Evolutionary conservation across 169 alveolate genomes (phyloP), one percentile per base, ranked within the genome.

Genomic region (Plasmodium gonderi): DNA sequence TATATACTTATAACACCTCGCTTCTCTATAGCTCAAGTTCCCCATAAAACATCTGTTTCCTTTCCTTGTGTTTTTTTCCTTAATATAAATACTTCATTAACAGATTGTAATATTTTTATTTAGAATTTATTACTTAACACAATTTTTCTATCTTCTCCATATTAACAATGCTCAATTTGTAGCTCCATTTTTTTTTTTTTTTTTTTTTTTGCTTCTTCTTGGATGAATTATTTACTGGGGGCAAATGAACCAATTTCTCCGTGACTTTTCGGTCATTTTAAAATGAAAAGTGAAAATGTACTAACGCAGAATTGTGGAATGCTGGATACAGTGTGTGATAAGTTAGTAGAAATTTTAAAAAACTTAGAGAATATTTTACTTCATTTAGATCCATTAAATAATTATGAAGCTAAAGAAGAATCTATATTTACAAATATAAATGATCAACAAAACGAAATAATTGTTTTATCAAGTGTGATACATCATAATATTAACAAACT

Each of bases 391-490:
- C 92, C 92, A 9, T 77, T 85, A 75, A 85, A 74, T 40, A 75
- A 74, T 74, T 72, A 74, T 85, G 92, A 85, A 74, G 38, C 77
- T 7, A 54, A 74, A 20, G 78, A 85, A 29, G 92, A 85, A 40
- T 44, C 51, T 4, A 31, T 85, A n/a, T 85, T 85, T 33, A 14
- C 72, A 49, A 60, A 74, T 85, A 42, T 85, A 44, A 74, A 65
- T 33, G 90, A 78, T 54, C 23, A 76, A 64, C 49, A 78, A 68
- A 89, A 89, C 51, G 80, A 89, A 51, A 75, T 85, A 74, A 74
- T 85, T 14, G 38, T 64, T 42, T 89, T 89, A 79, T 89, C 94
- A 29, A 78, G 72, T 68, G 49, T 89, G 38, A 77, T 89, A 45
- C 38, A 77, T 89, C 49, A 54, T 29, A 89, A 78, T 44, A 64